Base-by-base conservation (phyloP, 805 yeast genomes). In the Teunomyces funiuensis region DNA sequence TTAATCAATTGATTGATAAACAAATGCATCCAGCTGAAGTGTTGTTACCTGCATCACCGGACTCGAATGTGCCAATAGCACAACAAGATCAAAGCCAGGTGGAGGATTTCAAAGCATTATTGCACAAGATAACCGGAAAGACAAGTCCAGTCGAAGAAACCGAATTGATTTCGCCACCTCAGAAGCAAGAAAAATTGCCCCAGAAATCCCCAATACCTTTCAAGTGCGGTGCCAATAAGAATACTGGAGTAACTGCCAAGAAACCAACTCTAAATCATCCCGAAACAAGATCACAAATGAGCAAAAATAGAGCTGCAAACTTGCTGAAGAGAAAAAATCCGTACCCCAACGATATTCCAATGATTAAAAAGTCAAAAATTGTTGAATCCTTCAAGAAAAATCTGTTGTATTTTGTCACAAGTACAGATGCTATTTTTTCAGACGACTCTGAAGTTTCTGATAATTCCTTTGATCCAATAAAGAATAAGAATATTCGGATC, bases 381-480 rank as follows among this genome's bases (percentile, higher is more conserved):
- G 6, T 48, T 17, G 47, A 48, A 16, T 25, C 29, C 1, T 16
- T 50, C 15, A 26, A 28, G 13, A 22, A 26, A 17, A 20, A 43
- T 19, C 33, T 39, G n/a, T 34, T 48, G 13, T 15, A 26, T 13
- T 46, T 45, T 37, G 47, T 48, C 3, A 37, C 36, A 6, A 19
- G 39, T 8, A 11, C 17, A 4, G 42, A 50, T 13, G 15, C 16
- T 13, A 15, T 48, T 17, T 43, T 45, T 30, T 39, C 47, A 10
- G 52, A 48, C 25, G 46, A 43, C 25, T 48, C 49, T 1, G 43
- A 47, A 4, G 25, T 26, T 8, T 43, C 47, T 15, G 50, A 48
- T 10, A 43, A 41, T 30, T 41, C 50, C 2, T 42, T 50, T 36
- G 43, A 43, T 25, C 51, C 47, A 1, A 33, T 28, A 4, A 40